phyloP scores from a whole-genome alignment of 176 grass and related monocot genomes.

The Pontederia paniculata region DNA sequence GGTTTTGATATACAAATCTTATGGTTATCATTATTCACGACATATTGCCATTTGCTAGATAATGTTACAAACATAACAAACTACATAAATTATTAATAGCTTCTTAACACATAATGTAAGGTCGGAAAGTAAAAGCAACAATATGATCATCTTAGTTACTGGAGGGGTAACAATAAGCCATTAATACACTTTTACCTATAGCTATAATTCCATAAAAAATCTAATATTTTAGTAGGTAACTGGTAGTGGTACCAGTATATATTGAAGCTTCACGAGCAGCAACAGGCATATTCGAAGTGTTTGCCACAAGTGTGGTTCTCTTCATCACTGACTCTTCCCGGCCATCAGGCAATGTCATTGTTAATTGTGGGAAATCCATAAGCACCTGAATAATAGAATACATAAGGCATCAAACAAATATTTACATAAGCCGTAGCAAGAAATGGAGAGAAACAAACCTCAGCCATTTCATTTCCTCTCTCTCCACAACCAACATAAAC shows the following conservation, averaged over 20 bases:
- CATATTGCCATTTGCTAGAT: too few relatives aligned
- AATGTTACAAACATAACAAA: too few relatives aligned
- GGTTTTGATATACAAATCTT: too few relatives aligned
- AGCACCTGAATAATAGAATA: conserved; percentile 28
- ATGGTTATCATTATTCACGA: too few relatives aligned
- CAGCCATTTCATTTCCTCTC: conserved; percentile 90
- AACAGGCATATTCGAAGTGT: conserved; percentile 96
- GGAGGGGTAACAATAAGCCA: too few relatives aligned
- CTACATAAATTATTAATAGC: too few relatives aligned
- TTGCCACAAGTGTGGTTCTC: conserved; percentile 81
- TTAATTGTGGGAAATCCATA: conserved; percentile 96
- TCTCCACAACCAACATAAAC: conserved; percentile 94
- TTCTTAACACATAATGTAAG: too few relatives aligned
- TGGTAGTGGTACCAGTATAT: conserved; percentile 52
- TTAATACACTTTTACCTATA: too few relatives aligned
- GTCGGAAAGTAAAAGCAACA: too few relatives aligned
- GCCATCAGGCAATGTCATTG: conserved; percentile 77
- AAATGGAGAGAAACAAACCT: conserved; percentile 21
- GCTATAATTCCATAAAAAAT: too few relatives aligned
- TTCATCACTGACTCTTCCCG: conserved; percentile 94
- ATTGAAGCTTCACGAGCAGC: conserved; percentile 90
- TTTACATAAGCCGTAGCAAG: not conserved
- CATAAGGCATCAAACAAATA: not conserved
- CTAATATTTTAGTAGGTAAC: too few relatives aligned
- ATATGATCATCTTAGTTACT: too few relatives aligned